These are phyloP conservation scores for Carex pumila DNA, from an alignment of 176 grass and related monocot genomes.

Conservation along the genomic window DNA sequence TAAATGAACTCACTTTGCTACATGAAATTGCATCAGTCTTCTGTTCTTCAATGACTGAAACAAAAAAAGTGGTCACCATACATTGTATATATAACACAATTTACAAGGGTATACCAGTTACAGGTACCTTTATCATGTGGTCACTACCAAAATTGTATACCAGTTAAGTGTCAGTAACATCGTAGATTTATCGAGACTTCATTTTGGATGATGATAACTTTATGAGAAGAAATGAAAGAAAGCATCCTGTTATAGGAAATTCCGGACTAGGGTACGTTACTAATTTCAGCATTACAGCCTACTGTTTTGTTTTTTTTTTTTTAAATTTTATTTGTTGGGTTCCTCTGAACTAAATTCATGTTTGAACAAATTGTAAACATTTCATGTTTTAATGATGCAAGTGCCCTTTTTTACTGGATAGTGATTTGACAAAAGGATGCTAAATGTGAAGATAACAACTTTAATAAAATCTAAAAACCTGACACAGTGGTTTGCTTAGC, in stretches of 20 bases:
- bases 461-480: constrained; percentile 8
- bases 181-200: background rate
- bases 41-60: background rate
- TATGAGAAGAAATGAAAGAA: background rate
- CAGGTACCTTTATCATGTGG: background rate
- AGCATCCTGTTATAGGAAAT: background rate
- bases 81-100: background rate
- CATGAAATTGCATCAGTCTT: background rate
- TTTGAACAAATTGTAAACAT: background rate
- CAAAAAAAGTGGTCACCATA: background rate
- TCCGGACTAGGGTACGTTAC: background rate
- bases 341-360: background rate
- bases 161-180: background rate
- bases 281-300: background rate
- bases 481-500: background rate
- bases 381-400: background rate
- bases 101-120: background rate
- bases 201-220: background rate
- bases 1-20: background rate
- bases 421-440: background rate
- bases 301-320: background rate
- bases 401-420: background rate
- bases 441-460: background rate
- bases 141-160: background rate
- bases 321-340: background rate